These are phyloP conservation scores for Lithospermum erythrorhizon DNA, from an alignment of 257 asterid species.

Conservation along the genomic window DNA sequence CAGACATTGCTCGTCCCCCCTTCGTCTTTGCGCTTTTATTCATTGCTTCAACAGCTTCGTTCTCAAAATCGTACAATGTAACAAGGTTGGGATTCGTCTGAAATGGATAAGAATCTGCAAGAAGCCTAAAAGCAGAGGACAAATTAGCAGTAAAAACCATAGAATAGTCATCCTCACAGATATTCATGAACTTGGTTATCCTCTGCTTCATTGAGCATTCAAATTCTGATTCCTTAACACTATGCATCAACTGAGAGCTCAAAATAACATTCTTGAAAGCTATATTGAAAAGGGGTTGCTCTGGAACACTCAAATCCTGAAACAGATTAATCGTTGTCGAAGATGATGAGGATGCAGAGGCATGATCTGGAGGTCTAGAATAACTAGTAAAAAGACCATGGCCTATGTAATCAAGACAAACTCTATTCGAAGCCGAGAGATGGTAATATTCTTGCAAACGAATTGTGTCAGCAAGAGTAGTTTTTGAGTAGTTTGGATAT, in stretches of 20 bases:
- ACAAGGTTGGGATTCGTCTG: slow-evolving; percentile 30
- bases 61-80: slow-evolving; percentile 51
- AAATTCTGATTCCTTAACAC: slow-evolving; percentile 32
- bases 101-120: slow-evolving; percentile 63
- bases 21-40: slow-evolving; percentile 21
- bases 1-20: slow-evolving; percentile 42
- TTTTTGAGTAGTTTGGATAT: slow-evolving; percentile 27
- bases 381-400: slow-evolving; percentile 64
- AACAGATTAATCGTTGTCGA: slow-evolving; percentile 6
- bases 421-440: slow-evolving; percentile 30
- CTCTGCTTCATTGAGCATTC: slow-evolving; percentile 35
- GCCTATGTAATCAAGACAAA: slow-evolving; percentile 68
- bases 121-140: slow-evolving; percentile 54
- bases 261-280: slow-evolving; percentile 35
- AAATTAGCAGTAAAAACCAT: slow-evolving; percentile 63
- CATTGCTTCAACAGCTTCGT: slow-evolving; percentile 53
- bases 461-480: slow-evolving; percentile 44
- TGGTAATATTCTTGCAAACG: slow-evolving; percentile 51
- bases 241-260: slow-evolving; percentile 27
- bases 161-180: slow-evolving; percentile 53
- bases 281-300: slow-evolving; percentile 39
- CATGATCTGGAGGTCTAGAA: slow-evolving; percentile 11
- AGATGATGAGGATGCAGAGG: slow-evolving; percentile 31
- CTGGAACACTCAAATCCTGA: background rate
- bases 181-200: slow-evolving; percentile 51